phyloP scores from a whole-genome alignment of 2,329 filamentous ascomycete species.

The Leptographium galeiforme region DNA sequence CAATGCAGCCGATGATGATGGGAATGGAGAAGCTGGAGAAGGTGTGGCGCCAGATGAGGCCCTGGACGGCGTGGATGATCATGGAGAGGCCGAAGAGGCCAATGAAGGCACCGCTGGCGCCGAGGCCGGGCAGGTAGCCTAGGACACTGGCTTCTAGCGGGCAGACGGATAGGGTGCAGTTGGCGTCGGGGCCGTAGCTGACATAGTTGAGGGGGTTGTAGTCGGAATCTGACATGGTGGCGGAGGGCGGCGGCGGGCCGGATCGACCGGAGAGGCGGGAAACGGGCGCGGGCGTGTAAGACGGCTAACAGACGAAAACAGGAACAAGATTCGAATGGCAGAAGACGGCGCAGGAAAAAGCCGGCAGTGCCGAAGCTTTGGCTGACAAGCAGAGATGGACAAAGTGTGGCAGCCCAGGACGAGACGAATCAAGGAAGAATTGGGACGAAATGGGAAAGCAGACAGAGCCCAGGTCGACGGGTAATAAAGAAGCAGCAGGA shows the following conservation, averaged over 20 bases:
- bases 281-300: no score
- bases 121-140: conserved; percentile 30
- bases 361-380: no score
- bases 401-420: no score
- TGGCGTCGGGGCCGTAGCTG: conserved; percentile 31
- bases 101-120: conserved; percentile 28
- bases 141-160: conserved; percentile 31
- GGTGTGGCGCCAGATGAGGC: conserved; percentile 32
- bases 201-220: conserved; percentile 9
- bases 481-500: no score
- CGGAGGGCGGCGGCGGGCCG: not conserved
- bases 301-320: no score
- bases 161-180: conserved; percentile 36
- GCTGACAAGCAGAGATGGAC: no score
- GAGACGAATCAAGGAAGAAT: no score
- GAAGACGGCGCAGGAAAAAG: no score
- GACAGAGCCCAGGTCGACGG: no score
- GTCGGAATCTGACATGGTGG: not conserved
- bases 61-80: conserved; percentile 29
- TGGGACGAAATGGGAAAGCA: no score
- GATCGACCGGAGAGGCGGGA: not conserved
- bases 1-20: conserved; percentile 41
- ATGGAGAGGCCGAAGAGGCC: conserved; percentile 32
- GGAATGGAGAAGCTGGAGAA: conserved; percentile 28
- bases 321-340: no score